Percentiles rank a stretch among this genome's conserved stretches.
These are phyloP conservation scores for Clarireedia paspali DNA, from an alignment of 2,329 filamentous ascomycete species.

Conservation along the genomic window DNA sequence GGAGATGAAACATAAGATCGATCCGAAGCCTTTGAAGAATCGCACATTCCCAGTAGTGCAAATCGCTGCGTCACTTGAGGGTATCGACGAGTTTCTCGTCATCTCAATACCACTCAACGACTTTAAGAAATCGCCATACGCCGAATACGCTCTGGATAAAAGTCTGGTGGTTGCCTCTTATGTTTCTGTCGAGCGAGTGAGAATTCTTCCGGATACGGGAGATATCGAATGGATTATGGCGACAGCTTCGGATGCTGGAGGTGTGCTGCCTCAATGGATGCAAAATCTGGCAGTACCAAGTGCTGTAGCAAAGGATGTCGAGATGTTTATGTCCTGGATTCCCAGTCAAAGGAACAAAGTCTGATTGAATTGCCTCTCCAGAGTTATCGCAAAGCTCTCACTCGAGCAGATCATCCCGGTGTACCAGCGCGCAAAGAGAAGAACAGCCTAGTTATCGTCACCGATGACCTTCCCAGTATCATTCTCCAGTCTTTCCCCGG, in stretches of 20 bases:
- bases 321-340: constrained; percentile 59
- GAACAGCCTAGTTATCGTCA: too few relatives aligned
- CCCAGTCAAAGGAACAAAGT: constrained; percentile 15
- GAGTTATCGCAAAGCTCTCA: too few relatives aligned
- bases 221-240: constrained; percentile 70
- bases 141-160: constrained; percentile 33
- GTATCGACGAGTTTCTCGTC: constrained; percentile 42
- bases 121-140: constrained; percentile 31
- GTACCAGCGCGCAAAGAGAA: too few relatives aligned
- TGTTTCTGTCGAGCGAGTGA: constrained; percentile 55
- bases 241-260: constrained; percentile 63
- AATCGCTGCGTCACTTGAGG: constrained; percentile 40
- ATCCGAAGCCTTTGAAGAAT: constrained; percentile 48
- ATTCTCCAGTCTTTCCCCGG: too few relatives aligned
- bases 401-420: too few relatives aligned
- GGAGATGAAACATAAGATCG: constrained; percentile 59
- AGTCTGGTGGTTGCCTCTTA: constrained; percentile 52
- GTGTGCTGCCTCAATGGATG: constrained; percentile 55
- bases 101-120: constrained; percentile 47
- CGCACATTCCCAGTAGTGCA: constrained; percentile 62
- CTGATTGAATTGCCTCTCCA: too few relatives aligned
- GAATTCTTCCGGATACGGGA: constrained; percentile 26
- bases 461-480: too few relatives aligned
- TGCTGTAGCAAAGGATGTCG: constrained; percentile 63
- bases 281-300: constrained; percentile 57